Base-by-base conservation (phyloP, 2,329 filamentous ascomycete genomes). In the Apiospora rasikravindrae region DNA sequence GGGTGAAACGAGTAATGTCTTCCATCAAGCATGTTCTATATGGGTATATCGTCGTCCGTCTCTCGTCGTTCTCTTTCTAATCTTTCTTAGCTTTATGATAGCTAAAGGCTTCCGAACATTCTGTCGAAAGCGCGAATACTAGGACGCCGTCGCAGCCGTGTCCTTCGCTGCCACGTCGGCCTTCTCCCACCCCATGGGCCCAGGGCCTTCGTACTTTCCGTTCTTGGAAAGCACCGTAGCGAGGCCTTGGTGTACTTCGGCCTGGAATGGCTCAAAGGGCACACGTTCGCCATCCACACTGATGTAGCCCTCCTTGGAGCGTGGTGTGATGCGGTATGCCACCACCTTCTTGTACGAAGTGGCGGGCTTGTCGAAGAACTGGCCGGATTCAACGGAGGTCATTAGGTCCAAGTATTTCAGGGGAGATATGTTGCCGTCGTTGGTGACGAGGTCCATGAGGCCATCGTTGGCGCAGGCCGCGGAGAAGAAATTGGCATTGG, bases 231-330 rank as follows among this genome's bases (percentile, higher is more conserved):
- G 85, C n/a, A 96, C 93, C 4, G 93, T 94, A 0, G 94, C 96
- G 33, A 99, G 85, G 0, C 92, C 93, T 70, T 86, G 88, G 81
- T 98, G 94, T 8, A 98, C 88, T 83, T 99, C 96, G 2, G 92
- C 94, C 84, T 99, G 96, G 80, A 98, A 97, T 0, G 94, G 93
- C 77, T 92, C 92, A 80, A 97, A 98, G 0, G 94, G 93, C 2
- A 97, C 87, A 70, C 89, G 88, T 83, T 99, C 96, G 49, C 96
- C 96, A 79, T 98, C 96, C 75, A 99, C 94, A 80, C 94, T 97
- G 80, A 99, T 97, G 81, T 93, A 96, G 1, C 96, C 96, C 74
- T 91, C 88, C 51, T 89, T 85, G 77, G 91, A 88, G 74, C 89
- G 90, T 0, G 96, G 96, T 4, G 92, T 91, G 74, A 99, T 92